These are phyloP conservation scores for Pseudogymnoascus sp. DNA, from an alignment of 2,329 filamentous ascomycete species.

Conservation along the genomic window DNA sequence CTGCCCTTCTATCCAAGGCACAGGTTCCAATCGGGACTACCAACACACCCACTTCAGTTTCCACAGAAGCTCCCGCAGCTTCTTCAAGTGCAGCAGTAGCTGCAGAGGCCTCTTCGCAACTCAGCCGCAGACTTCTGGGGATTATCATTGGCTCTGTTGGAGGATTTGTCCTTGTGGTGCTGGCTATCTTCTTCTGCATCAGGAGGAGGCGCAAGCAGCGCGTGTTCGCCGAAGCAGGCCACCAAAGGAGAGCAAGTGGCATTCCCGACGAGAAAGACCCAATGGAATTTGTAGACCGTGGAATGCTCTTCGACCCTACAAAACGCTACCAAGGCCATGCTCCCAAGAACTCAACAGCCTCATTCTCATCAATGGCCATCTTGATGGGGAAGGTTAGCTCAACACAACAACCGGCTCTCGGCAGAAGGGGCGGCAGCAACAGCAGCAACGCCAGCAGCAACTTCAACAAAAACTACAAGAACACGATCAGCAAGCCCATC, in stretches of 20 bases:
- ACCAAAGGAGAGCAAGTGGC: slow-evolving; percentile 35
- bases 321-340: slow-evolving; percentile 41
- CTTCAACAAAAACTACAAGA: slow-evolving; percentile 54
- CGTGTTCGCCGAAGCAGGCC: slow-evolving; percentile 39
- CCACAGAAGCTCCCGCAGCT: slow-evolving; percentile 26
- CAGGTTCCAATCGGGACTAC: slow-evolving; percentile 10
- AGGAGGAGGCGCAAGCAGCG: slow-evolving; percentile 51
- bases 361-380: slow-evolving; percentile 56
- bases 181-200: slow-evolving; percentile 57
- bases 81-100: slow-evolving; percentile 27
- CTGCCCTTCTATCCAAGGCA: slow-evolving; percentile 27
- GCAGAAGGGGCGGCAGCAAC: slow-evolving; percentile 46
- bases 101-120: slow-evolving; percentile 20
- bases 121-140: slow-evolving; percentile 55
- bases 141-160: slow-evolving; percentile 76
- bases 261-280: slow-evolving; percentile 50
- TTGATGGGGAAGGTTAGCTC: slow-evolving; percentile 52
- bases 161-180: slow-evolving; percentile 46
- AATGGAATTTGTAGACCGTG: slow-evolving; percentile 39
- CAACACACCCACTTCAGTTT: slow-evolving; percentile 19
- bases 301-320: slow-evolving; percentile 28
- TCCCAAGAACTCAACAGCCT: slow-evolving; percentile 44
- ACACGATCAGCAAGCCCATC: slow-evolving; percentile 52
- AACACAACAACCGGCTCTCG: slow-evolving; percentile 32
- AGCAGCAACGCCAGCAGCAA: slow-evolving; percentile 48